Base-by-base conservation (phyloP, 805 yeast species). In the Candida caryicola region DNA sequence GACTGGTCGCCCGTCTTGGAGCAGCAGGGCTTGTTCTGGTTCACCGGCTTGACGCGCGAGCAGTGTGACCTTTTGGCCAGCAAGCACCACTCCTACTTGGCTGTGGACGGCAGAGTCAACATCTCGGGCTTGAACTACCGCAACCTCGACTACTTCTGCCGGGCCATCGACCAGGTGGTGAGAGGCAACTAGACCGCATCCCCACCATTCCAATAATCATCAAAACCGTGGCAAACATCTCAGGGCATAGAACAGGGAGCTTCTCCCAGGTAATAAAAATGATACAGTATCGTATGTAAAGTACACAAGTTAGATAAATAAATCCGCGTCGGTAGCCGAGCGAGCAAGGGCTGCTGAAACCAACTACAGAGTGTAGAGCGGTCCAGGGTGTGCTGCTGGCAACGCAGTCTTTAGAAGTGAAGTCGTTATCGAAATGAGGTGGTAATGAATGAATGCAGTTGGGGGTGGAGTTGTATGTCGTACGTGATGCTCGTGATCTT, bases 1-100 rank as follows among this genome's bases (percentile, higher is more conserved):
- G 50, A 61, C 36, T 71, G 76, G 76, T 56, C 52, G 10, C 53
- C 57, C 31, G 59, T 68, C 12, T 34, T 59, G 14, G 43, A 50
- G 15, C 73, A 65, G 47, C 55, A 59, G 27, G 76, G 76, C 0
- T 58, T 71, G 44, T 71, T 71, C 51, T 70, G 74, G 74, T 68
- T 43, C 51, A 55, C 70, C 8, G 73, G 73, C 4, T 60, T 71
- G 44, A 54, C 62, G 7, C 44, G 47, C 10, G 53, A 48, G 33
- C 75, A 71, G 43, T 58, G 55, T 34, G 47, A 51, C 12, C 46
- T 45, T 33, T 59, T 71, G 49, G 52, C 52, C 3, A 51, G 55
- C 21, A 57, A 64, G 36, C 57, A 59, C 43, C 73, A 69, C 40
- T 57, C 70, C 31, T 69, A 70, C 47, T 54, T 64, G 9, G 62